Conservation (phyloP, 2,329 filamentous ascomycete genomes). For the Fusarium lyarnte region DNA sequence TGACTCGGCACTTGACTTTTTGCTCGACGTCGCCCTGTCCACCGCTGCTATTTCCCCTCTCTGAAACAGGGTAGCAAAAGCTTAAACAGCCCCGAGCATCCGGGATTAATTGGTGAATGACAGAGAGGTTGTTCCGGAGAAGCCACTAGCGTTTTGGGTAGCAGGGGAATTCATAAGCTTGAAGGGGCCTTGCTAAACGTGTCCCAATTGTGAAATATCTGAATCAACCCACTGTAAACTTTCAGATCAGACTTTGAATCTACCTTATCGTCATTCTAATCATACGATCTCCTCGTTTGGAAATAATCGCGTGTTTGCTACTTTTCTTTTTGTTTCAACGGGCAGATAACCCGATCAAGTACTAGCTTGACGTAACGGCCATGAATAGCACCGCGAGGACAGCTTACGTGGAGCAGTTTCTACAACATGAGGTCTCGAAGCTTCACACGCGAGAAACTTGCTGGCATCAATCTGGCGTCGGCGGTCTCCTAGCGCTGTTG, state of each 20-base stretch:
- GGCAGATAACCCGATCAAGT: neutral
- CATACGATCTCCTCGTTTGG: neutral
- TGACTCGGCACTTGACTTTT: conserved; percentile 4
- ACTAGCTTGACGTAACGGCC: neutral
- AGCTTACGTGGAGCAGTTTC: neutral
- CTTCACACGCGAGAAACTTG: conserved; percentile 4
- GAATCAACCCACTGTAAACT: neutral
- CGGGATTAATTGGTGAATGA: neutral
- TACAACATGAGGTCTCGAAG: neutral
- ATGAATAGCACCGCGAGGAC: neutral
- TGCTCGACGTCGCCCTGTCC: neutral
- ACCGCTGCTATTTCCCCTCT: neutral
- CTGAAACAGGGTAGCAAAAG: conserved; percentile 5
- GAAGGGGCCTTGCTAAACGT: neutral
- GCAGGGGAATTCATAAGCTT: neutral
- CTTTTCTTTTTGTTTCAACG: neutral
- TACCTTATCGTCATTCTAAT: neutral
- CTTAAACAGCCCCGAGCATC: neutral
- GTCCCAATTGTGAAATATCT: neutral
- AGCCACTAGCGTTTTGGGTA: neutral
- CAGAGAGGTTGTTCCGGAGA: neutral
- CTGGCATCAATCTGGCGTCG: conserved; percentile 9
- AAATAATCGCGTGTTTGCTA: neutral
- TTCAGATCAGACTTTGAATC: neutral
- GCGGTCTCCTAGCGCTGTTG: neutral